Evolutionary conservation across 2,329 filamentous ascomycete species (phyloP), one percentile per base, ranked within the genome.

Genomic region (Pestalotiopsis sp.): DNA sequence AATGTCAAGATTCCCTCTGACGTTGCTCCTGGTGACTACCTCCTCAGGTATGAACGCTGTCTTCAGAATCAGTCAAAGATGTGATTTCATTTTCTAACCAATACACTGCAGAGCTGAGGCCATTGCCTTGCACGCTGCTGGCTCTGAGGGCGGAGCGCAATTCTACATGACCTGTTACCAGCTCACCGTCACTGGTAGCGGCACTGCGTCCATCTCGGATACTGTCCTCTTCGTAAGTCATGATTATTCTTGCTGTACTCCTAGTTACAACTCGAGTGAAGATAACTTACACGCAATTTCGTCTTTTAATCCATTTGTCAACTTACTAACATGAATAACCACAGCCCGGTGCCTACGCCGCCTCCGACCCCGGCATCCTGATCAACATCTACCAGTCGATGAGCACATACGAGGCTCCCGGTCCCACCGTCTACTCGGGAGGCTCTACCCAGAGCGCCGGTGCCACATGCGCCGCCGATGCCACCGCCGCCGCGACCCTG

Each of bases 371-470:
- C 0, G 83, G 83, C 11, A 83, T 85, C 67, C 75, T 80, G 35
- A 75, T 85, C 71, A 83, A 84, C 74, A 85, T 85, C 69, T 82
- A 85, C 74, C 73, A 77, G 9, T 75, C 78, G 59, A 70, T 84
- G 66, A 71, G 70, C 22, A 76, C 72, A 1, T 85, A 85, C 67
- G 72, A 78, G 4, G 81, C 81, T 4, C 83, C 83, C 1, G 83
- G 83, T 3, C 82, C 82, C 2, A 71, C 76, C 1, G 82, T 84
- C 30, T 76, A 81, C 65, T 69, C 79, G 0, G 76, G 77, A n/a
- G 83, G 83, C 1, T 76, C 77, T 2, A 81, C 78, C 4, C 81
- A 81, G 75, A 70, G 68, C 4, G 79, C 82, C 13, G 82, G 82
- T 17, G 78, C 78, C 2, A 74, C 68, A 1, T 84, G 82, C 72